Evolutionary conservation across 192 early-diverging fungal species (phyloP).

Genomic region (Geranomyces variabilis): DNA sequence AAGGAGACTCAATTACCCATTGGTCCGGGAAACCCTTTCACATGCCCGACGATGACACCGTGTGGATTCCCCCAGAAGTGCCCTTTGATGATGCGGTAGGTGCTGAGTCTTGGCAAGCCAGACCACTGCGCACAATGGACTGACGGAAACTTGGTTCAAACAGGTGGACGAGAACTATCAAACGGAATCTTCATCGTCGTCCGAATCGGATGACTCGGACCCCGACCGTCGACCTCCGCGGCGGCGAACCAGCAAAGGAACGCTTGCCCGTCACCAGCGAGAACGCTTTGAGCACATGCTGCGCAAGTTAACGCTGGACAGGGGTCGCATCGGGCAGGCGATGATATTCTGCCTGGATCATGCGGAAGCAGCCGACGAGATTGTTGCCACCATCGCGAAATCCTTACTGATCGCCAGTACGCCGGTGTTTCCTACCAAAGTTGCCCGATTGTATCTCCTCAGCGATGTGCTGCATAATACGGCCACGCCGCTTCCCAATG

Average conservation of each 20-base stretch:
- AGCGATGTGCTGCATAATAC: constrained; percentile 92
- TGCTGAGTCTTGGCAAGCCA: background rate
- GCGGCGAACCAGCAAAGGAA: constrained; percentile 14
- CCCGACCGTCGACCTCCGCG: constrained; percentile 25
- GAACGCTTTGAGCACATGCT: constrained; percentile 36
- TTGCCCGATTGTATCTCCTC: constrained; percentile 80
- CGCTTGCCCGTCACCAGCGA: constrained; percentile 24
- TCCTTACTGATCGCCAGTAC: constrained; percentile 63
- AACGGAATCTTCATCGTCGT: constrained; percentile 29
- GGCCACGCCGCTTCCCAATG: constrained; percentile 75
- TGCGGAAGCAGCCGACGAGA: constrained; percentile 77
- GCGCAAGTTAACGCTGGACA: constrained; percentile 37
- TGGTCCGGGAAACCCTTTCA: constrained; percentile 83
- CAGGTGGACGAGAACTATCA: constrained; percentile 17
- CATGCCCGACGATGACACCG: constrained; percentile 81
- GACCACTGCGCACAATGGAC: background rate
- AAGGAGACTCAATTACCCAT: constrained; percentile 72
- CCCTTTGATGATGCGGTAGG: constrained; percentile 69
- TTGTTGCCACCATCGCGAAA: constrained; percentile 67
- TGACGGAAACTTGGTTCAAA: background rate
- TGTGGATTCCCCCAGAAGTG: constrained; percentile 84
- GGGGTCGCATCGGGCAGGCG: constrained; percentile 67
- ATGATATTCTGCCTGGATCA: constrained; percentile 87
- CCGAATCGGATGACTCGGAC: constrained; percentile 50
- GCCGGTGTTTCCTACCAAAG: constrained; percentile 60